These are phyloP conservation scores for Colletotrichum kahawae DNA, from an alignment of 2,329 filamentous ascomycete genomes.

Conservation along the genomic window DNA sequence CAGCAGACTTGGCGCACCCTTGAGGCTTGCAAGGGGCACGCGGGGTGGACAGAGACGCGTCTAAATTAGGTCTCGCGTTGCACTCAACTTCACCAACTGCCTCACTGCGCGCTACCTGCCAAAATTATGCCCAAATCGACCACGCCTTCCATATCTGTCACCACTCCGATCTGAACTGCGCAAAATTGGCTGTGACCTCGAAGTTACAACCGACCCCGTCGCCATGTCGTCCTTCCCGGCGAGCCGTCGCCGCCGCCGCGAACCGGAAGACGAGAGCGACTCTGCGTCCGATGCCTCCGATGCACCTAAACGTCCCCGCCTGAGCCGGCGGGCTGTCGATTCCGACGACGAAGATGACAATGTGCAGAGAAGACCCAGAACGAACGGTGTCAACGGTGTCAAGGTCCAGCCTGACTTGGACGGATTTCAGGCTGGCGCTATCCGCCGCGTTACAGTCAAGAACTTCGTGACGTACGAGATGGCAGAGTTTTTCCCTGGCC, in stretches of 20 bases:
- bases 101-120: background rate
- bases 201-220: background rate
- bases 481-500: conserved; percentile 89
- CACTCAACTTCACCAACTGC: background rate
- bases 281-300: conserved; percentile 32
- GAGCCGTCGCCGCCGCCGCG: conserved; percentile 38
- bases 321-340: conserved; percentile 26
- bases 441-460: conserved; percentile 82
- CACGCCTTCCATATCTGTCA: background rate
- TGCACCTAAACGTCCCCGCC: conserved; percentile 41
- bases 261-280: conserved; percentile 43
- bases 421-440: conserved; percentile 75
- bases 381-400: conserved; percentile 17
- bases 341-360: conserved; percentile 23
- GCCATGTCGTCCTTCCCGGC: background rate
- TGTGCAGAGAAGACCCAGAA: background rate
- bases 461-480: conserved; percentile 96
- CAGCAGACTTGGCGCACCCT: background rate
- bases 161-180: background rate
- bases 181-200: background rate
- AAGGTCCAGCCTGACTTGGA: conserved; percentile 25
- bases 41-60: conserved; percentile 15
- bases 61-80: conserved; percentile 10
- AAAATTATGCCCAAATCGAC: background rate
- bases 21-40: background rate